Evolutionary conservation across 345 rosid genomes (phyloP), one percentile per base, ranked within the genome.

Genomic region (Populus pruinosa): DNA sequence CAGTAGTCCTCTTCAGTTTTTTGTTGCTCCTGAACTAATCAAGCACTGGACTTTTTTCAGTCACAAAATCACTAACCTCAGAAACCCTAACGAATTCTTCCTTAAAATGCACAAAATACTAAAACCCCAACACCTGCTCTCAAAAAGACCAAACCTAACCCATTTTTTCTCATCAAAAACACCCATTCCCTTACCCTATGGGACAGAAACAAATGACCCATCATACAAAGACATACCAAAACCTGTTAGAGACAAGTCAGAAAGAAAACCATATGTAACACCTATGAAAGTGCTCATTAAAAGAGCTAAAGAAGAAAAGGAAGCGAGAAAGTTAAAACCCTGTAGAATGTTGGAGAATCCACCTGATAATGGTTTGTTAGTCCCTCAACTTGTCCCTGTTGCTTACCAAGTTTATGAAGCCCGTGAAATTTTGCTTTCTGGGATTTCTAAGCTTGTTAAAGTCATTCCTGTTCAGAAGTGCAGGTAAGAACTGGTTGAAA

Each of bases 261-360:
- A 90, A 88, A 90, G 98, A 81, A 94, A 93, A 80, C 97, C 96
- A 6, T 91, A 88, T 50, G 88, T 83, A 27, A 94, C 96, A 8
- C 98, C 98, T 12, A 87, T 94, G 90, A 91, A 86, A 74, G 83
- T 80, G 23, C 63, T 94, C 81, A 93, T 94, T 67, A 86, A 77
- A 11, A 88, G 89, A 55, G 96, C 94, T 16, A 93, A 89, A 82
- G 84, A 82, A 76, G 94, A 91, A 85, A 90, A 78, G 76, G 88
- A 87, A 65, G 84, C 92, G 8, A 83, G 97, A 62, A 90, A 89
- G 76, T 63, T 84, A 62, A 85, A 90, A 64, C 99, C 99, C 33
- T 92, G 94, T 81, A 83, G 91, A 67, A 72, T 89, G 70, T 92
- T 93, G 0, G 90, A 89, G 76, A 75, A 84, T 73, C 91, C 95